Conservation (phyloP, 768 basidiomycete genomes). For the Lentinus tigrinus region DNA sequence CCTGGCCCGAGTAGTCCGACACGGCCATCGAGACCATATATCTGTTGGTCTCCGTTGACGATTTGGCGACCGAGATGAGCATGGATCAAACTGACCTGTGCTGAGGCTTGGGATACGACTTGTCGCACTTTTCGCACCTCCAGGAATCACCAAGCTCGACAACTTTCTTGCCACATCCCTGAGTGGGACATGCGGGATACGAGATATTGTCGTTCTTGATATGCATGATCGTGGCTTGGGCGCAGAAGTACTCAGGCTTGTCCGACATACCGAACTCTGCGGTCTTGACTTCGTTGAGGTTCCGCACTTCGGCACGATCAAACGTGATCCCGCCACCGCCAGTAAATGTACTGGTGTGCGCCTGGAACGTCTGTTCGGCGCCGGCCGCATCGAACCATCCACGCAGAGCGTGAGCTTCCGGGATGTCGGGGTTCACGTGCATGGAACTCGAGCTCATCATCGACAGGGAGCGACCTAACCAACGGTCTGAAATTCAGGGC, state of each 20-base stretch:
- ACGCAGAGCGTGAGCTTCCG: slow-evolving; percentile 79
- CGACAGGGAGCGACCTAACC: slow-evolving; percentile 75
- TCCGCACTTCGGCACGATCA: slow-evolving; percentile 71
- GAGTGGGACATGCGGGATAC: slow-evolving; percentile 86
- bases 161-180: slow-evolving; percentile 90
- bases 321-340: slow-evolving; percentile 46
- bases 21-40: slow-evolving; percentile 85
- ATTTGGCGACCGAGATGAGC: neutral
- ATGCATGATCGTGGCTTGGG: slow-evolving; percentile 82
- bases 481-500: neutral
- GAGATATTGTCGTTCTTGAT: slow-evolving; percentile 79
- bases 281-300: slow-evolving; percentile 76
- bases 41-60: slow-evolving; percentile 34
- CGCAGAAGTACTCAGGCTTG: slow-evolving; percentile 76
- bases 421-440: slow-evolving; percentile 87
- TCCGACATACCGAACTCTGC: slow-evolving; percentile 73
- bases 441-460: slow-evolving; percentile 80
- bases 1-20: slow-evolving; percentile 85
- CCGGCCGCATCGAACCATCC: slow-evolving; percentile 92
- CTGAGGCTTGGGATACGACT: slow-evolving; percentile 65
- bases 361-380: slow-evolving; percentile 59
- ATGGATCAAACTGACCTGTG: slow-evolving; percentile 60
- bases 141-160: slow-evolving; percentile 65
- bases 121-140: slow-evolving; percentile 93
- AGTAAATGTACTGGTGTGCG: slow-evolving; percentile 52